Percentiles rank a stretch among this genome's conserved stretches.
phyloP scores from a whole-genome alignment of 2,329 filamentous ascomycete species.

The Xylariaceae sp. region DNA sequence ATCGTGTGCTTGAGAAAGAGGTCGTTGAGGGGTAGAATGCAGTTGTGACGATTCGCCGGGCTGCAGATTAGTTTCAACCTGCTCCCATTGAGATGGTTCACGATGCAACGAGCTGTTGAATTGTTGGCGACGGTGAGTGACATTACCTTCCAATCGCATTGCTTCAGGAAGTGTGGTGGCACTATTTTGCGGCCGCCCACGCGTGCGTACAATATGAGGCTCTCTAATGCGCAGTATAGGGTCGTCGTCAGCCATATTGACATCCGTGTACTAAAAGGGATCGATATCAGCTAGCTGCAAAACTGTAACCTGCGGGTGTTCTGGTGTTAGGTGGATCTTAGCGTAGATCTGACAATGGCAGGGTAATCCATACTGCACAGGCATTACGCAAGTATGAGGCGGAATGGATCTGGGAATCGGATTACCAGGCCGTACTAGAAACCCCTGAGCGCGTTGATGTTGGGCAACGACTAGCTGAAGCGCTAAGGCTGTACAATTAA shows the following conservation, averaged over 20 bases:
- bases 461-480: neutral
- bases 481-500: neutral
- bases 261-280: neutral
- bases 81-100: no score
- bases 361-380: neutral
- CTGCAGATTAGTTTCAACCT: no score
- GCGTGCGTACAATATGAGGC: neutral
- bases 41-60: no score
- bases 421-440: neutral
- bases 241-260: neutral
- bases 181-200: neutral
- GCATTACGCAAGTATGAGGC: neutral
- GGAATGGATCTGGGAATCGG: neutral
- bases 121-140: no score
- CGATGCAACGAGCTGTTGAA: no score
- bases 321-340: neutral
- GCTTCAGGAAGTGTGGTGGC: neutral
- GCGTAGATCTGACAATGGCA: neutral
- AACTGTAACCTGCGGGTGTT: neutral
- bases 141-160: neutral
- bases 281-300: neutral
- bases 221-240: neutral
- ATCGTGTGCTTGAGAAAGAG: no score
- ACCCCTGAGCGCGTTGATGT: neutral
- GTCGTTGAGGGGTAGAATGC: no score